phyloP scores from a whole-genome alignment of 768 basidiomycete species.

The Lentinula aciculospora region DNA sequence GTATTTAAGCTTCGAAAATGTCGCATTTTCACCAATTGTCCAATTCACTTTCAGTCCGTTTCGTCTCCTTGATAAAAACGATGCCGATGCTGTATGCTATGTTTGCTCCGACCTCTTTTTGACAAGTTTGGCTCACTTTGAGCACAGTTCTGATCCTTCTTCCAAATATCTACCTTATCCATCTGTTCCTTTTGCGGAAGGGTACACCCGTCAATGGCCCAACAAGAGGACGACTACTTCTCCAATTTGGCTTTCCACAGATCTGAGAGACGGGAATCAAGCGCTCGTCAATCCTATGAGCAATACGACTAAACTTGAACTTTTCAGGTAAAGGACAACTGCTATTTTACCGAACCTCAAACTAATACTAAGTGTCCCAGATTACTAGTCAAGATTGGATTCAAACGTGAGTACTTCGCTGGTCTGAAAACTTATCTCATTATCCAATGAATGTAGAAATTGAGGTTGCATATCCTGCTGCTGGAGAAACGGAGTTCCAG shows the following conservation, averaged over 20 bases:
- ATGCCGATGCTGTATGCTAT: constrained; percentile 45
- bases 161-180: constrained; percentile 69
- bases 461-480: constrained; percentile 80
- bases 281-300: constrained; percentile 83
- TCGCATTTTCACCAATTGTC: not conserved
- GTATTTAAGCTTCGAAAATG: constrained; percentile 4
- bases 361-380: constrained; percentile 54
- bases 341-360: constrained; percentile 21
- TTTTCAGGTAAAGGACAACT: constrained; percentile 33
- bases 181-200: constrained; percentile 43
- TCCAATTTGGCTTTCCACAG: constrained; percentile 80
- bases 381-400: constrained; percentile 66
- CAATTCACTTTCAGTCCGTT: not conserved
- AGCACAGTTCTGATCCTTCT: constrained; percentile 54
- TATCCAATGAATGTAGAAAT: constrained; percentile 38
- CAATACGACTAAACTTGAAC: constrained; percentile 49
- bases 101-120: not conserved
- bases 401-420: constrained; percentile 41
- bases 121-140: constrained; percentile 2
- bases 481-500: constrained; percentile 73
- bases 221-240: constrained; percentile 50
- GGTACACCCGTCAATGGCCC: constrained; percentile 66
- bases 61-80: constrained; percentile 1
- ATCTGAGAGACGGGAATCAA: constrained; percentile 83
- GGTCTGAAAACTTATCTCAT: not conserved